Conservation (phyloP, 345 rosid genomes). For the Clarkia xantiana region DNA sequence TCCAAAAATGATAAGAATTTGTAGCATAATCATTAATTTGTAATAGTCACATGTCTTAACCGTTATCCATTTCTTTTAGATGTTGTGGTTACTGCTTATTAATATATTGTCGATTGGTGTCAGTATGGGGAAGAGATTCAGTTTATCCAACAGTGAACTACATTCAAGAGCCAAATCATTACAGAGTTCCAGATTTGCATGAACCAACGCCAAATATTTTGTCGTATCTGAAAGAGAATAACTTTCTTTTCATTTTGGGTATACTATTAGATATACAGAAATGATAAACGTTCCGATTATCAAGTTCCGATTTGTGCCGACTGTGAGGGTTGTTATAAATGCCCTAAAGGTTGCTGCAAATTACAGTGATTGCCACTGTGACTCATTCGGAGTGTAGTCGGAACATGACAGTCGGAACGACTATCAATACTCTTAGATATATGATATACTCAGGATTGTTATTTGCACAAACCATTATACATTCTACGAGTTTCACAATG, state of each 20-base stretch:
- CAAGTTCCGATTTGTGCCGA: too few relatives aligned
- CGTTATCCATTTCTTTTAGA: not conserved
- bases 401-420: too few relatives aligned
- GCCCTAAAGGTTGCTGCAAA: too few relatives aligned
- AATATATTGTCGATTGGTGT: slow-evolving; percentile 9
- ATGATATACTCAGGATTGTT: too few relatives aligned
- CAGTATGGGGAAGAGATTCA: slow-evolving; percentile 99
- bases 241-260: slow-evolving; percentile 1
- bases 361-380: too few relatives aligned
- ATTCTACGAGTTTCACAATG: not conserved
- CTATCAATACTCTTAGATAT: too few relatives aligned
- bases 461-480: not conserved
- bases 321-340: too few relatives aligned
- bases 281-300: too few relatives aligned
- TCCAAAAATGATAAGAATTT: too few relatives aligned
- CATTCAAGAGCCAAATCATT: slow-evolving; percentile 87
- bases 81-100: not conserved
- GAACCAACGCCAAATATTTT: slow-evolving; percentile 88
- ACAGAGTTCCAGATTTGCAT: slow-evolving; percentile 82
- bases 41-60: too few relatives aligned
- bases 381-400: too few relatives aligned
- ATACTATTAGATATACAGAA: not conserved
- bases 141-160: slow-evolving; percentile 92
- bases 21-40: too few relatives aligned
- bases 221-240: slow-evolving; percentile 64